Evolutionary conservation across 805 yeast species (phyloP), one percentile per base, ranked within the genome.

Genomic region (Saccharomycopsis javanensis): DNA sequence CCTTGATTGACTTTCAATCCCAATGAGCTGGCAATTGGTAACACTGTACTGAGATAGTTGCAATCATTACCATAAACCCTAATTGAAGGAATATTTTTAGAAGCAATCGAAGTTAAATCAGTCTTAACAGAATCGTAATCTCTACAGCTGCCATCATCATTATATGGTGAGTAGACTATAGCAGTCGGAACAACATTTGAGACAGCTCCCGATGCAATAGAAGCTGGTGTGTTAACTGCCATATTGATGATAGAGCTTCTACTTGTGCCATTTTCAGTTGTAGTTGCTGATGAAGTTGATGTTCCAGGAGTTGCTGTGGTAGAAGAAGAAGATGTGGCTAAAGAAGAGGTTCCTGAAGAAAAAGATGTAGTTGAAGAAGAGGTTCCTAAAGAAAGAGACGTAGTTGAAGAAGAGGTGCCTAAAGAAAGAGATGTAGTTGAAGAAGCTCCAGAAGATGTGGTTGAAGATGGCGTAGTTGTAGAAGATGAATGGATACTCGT

Each of bases 61-160:
- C 97, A 91, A 70, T 91, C 97, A 58, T 88, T 85, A 64, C 96
- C 96, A 68, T 91, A 91, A 55, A 88, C 68, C 74, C 97, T 82
- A 55, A 91, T 72, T 55, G 78, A 78, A 42, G 71, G 67, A 64
- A 90, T 83, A 56, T 89, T 87, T 66, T 80, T 82, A 57, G 78
- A 68, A 27, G 71, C 66, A 64, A 91, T 86, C 59, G 72, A 65
- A 31, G 72, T 62, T 59, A 91, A 74, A 69, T 91, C 97, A 23
- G 72, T 60, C 52, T 69, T 59, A 50, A 91, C 86, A 13, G 78
- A 67, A 56, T 66, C 72, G 50, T 76, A 70, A 59, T 72, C 74
- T 67, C 88, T 90, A 73, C 97, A 90, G 2, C 79, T 61, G 34
- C 84, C 79, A 66, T 80, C 83, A 66, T 80, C 69, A 57, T 78